phyloP scores from a whole-genome alignment of 768 basidiomycete genomes.

The Ephemerocybe angulata region DNA sequence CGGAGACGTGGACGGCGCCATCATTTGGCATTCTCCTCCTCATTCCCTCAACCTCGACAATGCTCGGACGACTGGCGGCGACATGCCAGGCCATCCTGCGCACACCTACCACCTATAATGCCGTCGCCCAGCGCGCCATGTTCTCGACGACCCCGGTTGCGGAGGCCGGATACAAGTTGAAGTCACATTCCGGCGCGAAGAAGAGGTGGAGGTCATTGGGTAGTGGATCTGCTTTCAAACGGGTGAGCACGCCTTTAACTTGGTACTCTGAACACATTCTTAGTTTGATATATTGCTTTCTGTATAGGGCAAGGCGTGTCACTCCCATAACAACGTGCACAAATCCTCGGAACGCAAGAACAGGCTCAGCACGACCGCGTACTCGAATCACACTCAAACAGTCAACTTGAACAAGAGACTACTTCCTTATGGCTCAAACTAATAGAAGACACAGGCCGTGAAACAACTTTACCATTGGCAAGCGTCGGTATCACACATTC shows the following conservation, averaged over 20 bases:
- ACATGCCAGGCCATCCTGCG: conserved; percentile 22
- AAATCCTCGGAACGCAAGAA: conserved; percentile 68
- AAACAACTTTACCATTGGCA: background rate
- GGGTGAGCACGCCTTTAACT: conserved; percentile 41
- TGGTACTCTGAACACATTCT: too few species aligned
- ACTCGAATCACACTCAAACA: conserved; percentile 64
- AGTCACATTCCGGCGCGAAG: conserved; percentile 77
- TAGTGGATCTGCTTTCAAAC: conserved; percentile 67
- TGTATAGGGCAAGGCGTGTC: conserved; percentile 62
- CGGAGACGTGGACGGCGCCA: background rate
- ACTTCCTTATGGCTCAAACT: conserved; percentile 59
- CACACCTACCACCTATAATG: conserved; percentile 15
- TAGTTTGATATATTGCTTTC: too few species aligned
- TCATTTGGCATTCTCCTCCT: background rate
- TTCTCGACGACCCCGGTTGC: conserved; percentile 59
- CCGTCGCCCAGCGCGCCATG: conserved; percentile 27
- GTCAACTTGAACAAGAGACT: conserved; percentile 60
- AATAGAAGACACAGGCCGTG: background rate
- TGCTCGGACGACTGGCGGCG: conserved; percentile 24
- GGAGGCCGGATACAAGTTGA: conserved; percentile 71
- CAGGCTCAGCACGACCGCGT: conserved; percentile 58
- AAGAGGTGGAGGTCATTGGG: conserved; percentile 74
- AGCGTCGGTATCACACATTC: background rate
- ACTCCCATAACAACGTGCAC: conserved; percentile 66
- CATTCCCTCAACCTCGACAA: conserved; percentile 7